Evolutionary conservation across 2,329 filamentous ascomycete species (phyloP).

Genomic region (Diplodia corticola): DNA sequence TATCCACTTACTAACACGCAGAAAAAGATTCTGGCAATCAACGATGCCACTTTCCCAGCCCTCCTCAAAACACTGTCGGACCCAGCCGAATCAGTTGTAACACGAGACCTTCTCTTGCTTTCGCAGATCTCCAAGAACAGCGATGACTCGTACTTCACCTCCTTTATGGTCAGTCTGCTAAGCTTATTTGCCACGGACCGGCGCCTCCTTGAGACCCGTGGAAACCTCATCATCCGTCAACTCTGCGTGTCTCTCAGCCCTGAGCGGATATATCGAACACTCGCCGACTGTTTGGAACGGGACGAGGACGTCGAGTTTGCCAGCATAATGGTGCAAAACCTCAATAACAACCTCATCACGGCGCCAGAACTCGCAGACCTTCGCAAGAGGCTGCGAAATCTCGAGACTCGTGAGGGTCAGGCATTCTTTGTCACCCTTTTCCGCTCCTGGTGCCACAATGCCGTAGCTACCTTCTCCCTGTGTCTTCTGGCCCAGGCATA

Average conservation of each 20-base stretch:
- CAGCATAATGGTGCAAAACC: slow-evolving; percentile 98
- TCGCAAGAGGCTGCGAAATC: slow-evolving; percentile 82
- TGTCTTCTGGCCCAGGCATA: slow-evolving; percentile 96
- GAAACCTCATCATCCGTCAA: slow-evolving; percentile 95
- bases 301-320: slow-evolving; percentile 98
- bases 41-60: slow-evolving; percentile 95
- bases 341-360: slow-evolving; percentile 98
- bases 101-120: slow-evolving; percentile 85
- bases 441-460: slow-evolving; percentile 97
- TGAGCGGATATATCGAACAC: slow-evolving; percentile 90
- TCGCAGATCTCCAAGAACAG: slow-evolving; percentile 96
- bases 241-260: slow-evolving; percentile 90
- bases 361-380: slow-evolving; percentile 91
- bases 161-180: slow-evolving; percentile 95
- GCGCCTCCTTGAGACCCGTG: slow-evolving; percentile 83
- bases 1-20: neutral
- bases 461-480: slow-evolving; percentile 93
- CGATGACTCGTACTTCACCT: slow-evolving; percentile 95
- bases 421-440: slow-evolving; percentile 93
- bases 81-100: slow-evolving; percentile 92
- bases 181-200: slow-evolving; percentile 95
- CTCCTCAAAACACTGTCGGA: slow-evolving; percentile 95
- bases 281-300: slow-evolving; percentile 95
- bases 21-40: slow-evolving; percentile 72
- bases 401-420: slow-evolving; percentile 91